These are phyloP conservation scores for Penicillium hesseltinei DNA, from an alignment of 2,329 filamentous ascomycete species.

Conservation along the genomic window DNA sequence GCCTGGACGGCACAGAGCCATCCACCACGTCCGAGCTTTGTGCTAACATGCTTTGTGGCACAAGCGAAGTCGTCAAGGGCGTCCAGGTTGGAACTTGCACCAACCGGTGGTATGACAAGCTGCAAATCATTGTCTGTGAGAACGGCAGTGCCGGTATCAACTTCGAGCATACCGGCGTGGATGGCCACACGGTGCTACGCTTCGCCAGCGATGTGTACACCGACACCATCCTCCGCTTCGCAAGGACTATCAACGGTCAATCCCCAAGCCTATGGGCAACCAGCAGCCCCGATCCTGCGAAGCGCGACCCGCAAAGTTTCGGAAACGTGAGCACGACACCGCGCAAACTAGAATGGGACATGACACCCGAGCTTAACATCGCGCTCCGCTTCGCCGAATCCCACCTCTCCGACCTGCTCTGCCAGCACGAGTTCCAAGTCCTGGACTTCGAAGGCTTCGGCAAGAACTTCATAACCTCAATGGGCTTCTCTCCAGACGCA, in stretches of 20 bases:
- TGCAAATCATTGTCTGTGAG: slow-evolving; percentile 98
- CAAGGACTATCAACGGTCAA: slow-evolving; percentile 89
- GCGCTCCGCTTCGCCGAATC: slow-evolving; percentile 95
- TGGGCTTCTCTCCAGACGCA: slow-evolving; percentile 94
- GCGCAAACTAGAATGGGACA: slow-evolving; percentile 96
- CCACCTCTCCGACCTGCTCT: slow-evolving; percentile 85
- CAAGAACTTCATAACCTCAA: slow-evolving; percentile 95
- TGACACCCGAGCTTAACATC: slow-evolving; percentile 86
- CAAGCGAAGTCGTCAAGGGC: slow-evolving; percentile 83
- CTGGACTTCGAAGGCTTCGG: slow-evolving; percentile 87
- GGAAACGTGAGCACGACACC: slow-evolving; percentile 91
- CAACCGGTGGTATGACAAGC: slow-evolving; percentile 98
- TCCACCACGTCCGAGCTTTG: slow-evolving; percentile 78
- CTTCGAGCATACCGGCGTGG: slow-evolving; percentile 97
- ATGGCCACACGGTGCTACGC: slow-evolving; percentile 92
- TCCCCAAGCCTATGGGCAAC: slow-evolving; percentile 91
- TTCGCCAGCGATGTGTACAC: slow-evolving; percentile 97
- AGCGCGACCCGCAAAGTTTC: slow-evolving; percentile 86
- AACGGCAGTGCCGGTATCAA: slow-evolving; percentile 99
- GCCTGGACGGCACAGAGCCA: slow-evolving; percentile 89
- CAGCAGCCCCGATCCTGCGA: slow-evolving; percentile 84
- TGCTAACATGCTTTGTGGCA: slow-evolving; percentile 97
- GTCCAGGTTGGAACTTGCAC: slow-evolving; percentile 97
- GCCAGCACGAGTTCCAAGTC: slow-evolving; percentile 93
- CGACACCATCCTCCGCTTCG: slow-evolving; percentile 94